A percentile compares a stretch with the other conserved stretches of the same genome.
These are phyloP conservation scores for Cladorrhinum sp. DNA, from an alignment of 2,329 filamentous ascomycete species.

Conservation along the genomic window DNA sequence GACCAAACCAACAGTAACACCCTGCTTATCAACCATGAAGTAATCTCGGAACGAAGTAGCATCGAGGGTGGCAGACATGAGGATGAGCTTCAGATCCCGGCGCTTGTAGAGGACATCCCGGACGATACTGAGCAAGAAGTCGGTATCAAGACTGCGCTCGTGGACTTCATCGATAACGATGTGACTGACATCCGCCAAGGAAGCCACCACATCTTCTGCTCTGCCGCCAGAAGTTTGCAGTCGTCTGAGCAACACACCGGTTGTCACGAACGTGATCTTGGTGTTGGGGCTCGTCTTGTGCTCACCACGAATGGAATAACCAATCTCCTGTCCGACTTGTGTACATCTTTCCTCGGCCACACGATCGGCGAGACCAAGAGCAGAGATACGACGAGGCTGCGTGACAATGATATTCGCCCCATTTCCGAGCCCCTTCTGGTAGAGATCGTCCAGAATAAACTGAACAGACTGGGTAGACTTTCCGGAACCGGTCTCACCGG, in stretches of 20 bases:
- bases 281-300: slow-evolving; percentile 71
- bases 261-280: slow-evolving; percentile 93
- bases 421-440: slow-evolving; percentile 69
- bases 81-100: slow-evolving; percentile 79
- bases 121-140: slow-evolving; percentile 86
- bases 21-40: slow-evolving; percentile 63
- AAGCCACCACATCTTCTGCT: slow-evolving; percentile 74
- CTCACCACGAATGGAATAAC: slow-evolving; percentile 88
- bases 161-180: slow-evolving; percentile 96
- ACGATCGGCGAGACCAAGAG: slow-evolving; percentile 87
- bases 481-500: slow-evolving; percentile 92
- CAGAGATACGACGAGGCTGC: slow-evolving; percentile 90
- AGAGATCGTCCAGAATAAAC: slow-evolving; percentile 90
- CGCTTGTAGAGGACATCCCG: slow-evolving; percentile 73
- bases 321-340: slow-evolving; percentile 79
- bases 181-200: slow-evolving; percentile 86
- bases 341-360: slow-evolving; percentile 89
- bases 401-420: slow-evolving; percentile 91
- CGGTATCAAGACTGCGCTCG: slow-evolving; percentile 89
- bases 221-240: slow-evolving; percentile 86
- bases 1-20: slow-evolving; percentile 68
- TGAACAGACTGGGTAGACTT: slow-evolving; percentile 97
- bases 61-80: slow-evolving; percentile 97
- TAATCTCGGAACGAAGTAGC: slow-evolving; percentile 81
- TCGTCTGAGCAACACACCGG: slow-evolving; percentile 83